Conservation (phyloP, 163 green algal species). For the Coccomyxa subellipsoidea region DNA sequence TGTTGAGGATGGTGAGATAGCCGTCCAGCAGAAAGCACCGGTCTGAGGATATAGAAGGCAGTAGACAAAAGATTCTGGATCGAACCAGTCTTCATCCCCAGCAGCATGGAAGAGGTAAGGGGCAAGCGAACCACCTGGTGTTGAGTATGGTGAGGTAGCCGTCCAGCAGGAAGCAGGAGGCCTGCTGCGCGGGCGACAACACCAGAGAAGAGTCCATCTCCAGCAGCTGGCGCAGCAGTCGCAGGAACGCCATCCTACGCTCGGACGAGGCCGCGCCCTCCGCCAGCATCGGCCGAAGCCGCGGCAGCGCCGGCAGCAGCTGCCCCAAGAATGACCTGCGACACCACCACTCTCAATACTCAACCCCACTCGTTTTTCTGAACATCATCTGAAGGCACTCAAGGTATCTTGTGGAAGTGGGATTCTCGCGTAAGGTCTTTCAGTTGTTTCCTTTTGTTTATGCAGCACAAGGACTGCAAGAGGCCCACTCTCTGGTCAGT, state of each 20-base stretch:
- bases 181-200: neutral
- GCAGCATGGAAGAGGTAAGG: neutral
- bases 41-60: no score
- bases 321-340: constrained; percentile 6
- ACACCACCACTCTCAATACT: neutral
- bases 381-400: no score
- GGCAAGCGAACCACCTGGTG: neutral
- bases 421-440: no score
- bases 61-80: no score
- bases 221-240: constrained; percentile 14
- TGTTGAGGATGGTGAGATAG: no score
- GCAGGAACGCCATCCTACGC: neutral
- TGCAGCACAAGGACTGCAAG: no score
- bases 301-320: constrained; percentile 8
- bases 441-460: no score
- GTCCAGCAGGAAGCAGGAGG: neutral
- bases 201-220: neutral
- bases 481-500: no score
- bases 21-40: no score
- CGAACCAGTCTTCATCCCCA: no score
- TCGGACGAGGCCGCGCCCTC: neutral
- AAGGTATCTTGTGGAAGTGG: no score
- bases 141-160: constrained; percentile 11
- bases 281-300: neutral
- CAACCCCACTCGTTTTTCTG: no score